A percentile compares a stretch with the other conserved stretches of the same genome.
phyloP scores from a whole-genome alignment of 257 asterid genomes.

The Scutellaria galericulata region DNA sequence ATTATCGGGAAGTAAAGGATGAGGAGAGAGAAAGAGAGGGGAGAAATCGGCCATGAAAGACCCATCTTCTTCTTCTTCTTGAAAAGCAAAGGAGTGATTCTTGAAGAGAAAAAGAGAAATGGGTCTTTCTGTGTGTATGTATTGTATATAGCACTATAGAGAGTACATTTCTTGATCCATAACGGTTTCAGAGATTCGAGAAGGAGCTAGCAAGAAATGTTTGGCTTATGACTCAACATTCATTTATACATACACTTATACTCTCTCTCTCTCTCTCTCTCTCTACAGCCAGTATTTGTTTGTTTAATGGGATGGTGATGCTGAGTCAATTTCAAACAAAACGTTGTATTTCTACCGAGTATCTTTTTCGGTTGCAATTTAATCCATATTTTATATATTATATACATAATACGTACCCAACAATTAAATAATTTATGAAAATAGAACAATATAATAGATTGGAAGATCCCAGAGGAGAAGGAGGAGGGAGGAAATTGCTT shows the following conservation, averaged over 20 bases:
- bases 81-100: neutral
- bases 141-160: neutral
- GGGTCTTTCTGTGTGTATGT: neutral
- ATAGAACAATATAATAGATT: too few relatives aligned
- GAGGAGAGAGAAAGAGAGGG: constrained; percentile 37
- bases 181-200: constrained; percentile 7
- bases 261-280: neutral
- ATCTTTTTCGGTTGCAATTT: too few relatives aligned
- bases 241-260: neutral
- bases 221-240: constrained; percentile 28
- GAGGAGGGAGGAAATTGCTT: too few relatives aligned
- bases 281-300: neutral
- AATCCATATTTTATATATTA: too few relatives aligned
- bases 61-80: constrained; percentile 40
- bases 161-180: constrained; percentile 28
- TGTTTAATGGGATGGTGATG: neutral
- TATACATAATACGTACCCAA: too few relatives aligned
- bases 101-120: constrained; percentile 16
- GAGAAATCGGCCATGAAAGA: constrained; percentile 32
- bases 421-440: too few relatives aligned
- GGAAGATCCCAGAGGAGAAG: too few relatives aligned
- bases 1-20: constrained; percentile 40
- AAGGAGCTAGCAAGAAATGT: constrained; percentile 24
- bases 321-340: constrained; percentile 13
- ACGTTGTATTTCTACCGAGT: neutral